Conservation (phyloP, 176 grass and related monocot species). For the Aegilops speltoides region DNA sequence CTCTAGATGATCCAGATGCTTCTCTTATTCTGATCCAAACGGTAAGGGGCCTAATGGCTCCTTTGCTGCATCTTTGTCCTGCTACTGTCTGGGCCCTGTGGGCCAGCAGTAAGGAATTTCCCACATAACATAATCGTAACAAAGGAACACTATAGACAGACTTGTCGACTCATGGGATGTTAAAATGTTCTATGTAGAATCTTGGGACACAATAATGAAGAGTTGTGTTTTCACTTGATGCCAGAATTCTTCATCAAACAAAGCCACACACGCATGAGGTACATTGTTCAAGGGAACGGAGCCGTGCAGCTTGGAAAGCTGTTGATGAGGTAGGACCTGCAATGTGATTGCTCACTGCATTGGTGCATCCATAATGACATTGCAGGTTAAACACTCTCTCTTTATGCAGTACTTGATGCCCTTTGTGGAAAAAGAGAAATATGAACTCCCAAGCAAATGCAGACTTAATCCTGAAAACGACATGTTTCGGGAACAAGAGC, state of each 20-base stretch:
- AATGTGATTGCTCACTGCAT: constrained; percentile 12
- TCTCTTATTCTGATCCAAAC: not conserved
- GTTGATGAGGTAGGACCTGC: constrained; percentile 72
- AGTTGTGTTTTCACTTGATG: constrained; percentile 30
- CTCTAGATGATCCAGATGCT: not conserved
- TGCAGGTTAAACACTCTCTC: constrained; percentile 13
- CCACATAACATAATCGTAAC: not conserved
- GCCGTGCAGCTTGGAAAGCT: constrained; percentile 78
- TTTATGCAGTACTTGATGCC: constrained; percentile 91
- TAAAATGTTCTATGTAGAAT: constrained; percentile 17
- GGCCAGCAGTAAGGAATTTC: not conserved
- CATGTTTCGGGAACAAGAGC: constrained; percentile 92
- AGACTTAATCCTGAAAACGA: constrained; percentile 79
- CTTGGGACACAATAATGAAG: constrained; percentile 15
- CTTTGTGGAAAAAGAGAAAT: constrained; percentile 86
- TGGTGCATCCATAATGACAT: constrained; percentile 8
- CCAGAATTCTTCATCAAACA: constrained; percentile 68
- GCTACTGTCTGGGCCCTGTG: not conserved
- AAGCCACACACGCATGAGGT: constrained; percentile 55
- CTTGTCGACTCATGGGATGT: not conserved
- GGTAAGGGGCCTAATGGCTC: not conserved
- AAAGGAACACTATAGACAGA: not conserved
- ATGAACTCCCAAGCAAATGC: constrained; percentile 77
- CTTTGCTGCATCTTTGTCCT: not conserved
- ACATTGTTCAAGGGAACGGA: constrained; percentile 96